Evolutionary conservation across 2,329 filamentous ascomycete species (phyloP), one percentile per base, ranked within the genome.

Genomic region (Fusarium clavum): DNA sequence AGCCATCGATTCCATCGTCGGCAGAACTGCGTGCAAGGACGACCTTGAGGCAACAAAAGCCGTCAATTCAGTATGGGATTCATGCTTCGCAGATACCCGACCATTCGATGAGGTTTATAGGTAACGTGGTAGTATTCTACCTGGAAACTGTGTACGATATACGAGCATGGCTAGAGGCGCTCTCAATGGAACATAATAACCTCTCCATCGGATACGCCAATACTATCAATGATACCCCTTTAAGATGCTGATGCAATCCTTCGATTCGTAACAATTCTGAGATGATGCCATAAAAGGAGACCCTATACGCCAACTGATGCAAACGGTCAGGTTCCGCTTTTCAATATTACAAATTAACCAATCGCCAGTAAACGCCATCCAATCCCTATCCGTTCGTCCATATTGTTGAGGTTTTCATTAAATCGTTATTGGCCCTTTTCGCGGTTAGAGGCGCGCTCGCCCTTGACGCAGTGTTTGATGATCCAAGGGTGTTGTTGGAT

Each of bases 11-110:
- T 97, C 93, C 24, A 89, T 99, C 73, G 87, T 90, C 83, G 90
- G 88, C 34, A 86, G 96, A 66, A 94, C 94, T 18, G 86, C 87
- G 48, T 96, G 94, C 78, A 93, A 92, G 79, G 92, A 97, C 80
- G 91, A 97, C 75, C 90, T 90, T 16, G 93, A 98, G 73, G 96
- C 96, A 6, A 88, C 89, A 54, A 93, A 92, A 82, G 90, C 97
- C 27, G 94, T 99, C 61, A 96, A 98, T 81, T 91, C 97, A 81
- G 96, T 99, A n/a, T 99, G 95, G 94, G 94, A 97, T 73, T 98
- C 94, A 75, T 99, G 96, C 80, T 99, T 97, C 79, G 84, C 88
- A 54, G 96, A 99, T 81, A 98, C 95, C 6, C 86, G 96, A 76
- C 96, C 96, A 4, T 99, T 99, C 81, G 94, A 98, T 79, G 95